These are phyloP conservation scores for Penicillium canariense DNA, from an alignment of 495 filamentous ascomycete species.

Conservation along the genomic window DNA sequence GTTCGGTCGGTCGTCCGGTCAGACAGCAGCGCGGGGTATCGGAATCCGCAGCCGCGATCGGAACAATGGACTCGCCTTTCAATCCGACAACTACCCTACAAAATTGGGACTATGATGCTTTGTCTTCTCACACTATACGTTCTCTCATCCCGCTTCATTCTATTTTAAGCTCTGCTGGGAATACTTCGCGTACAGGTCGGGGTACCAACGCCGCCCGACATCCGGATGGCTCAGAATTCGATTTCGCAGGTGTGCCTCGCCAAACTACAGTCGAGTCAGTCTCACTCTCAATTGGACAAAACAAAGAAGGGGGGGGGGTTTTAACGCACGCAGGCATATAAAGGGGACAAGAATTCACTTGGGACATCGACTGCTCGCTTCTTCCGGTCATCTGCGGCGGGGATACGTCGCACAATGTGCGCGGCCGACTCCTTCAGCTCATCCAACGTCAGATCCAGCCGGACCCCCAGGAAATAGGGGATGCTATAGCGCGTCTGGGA, in stretches of 20 bases:
- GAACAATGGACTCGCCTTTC: too few species aligned
- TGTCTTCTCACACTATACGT: neutral
- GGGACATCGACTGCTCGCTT: constrained; percentile 42
- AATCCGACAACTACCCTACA: too few species aligned
- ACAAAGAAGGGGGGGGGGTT: neutral
- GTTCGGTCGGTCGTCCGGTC: neutral
- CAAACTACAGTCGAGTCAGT: constrained; percentile 30
- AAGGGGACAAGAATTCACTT: constrained; percentile 42
- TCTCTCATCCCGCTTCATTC: neutral
- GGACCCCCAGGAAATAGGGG: constrained; percentile 89
- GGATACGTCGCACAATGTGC: constrained; percentile 38
- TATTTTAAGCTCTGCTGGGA: constrained; percentile 28
- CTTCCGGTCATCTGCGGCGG: constrained; percentile 35
- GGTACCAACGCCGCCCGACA: constrained; percentile 84
- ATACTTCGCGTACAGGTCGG: constrained; percentile 58
- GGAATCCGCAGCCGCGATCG: neutral
- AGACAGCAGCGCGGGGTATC: neutral
- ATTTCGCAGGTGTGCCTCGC: constrained; percentile 61
- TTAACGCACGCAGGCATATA: constrained; percentile 41
- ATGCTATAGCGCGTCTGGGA: constrained; percentile 66
- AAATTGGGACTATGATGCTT: too few species aligned
- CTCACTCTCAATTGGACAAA: neutral
- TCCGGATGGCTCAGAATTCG: constrained; percentile 88
- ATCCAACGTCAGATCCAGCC: constrained; percentile 74
- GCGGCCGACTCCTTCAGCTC: constrained; percentile 35